These are phyloP conservation scores for Tolypocladium tundrense DNA, from an alignment of 2,329 filamentous ascomycete species.

Conservation along the genomic window DNA sequence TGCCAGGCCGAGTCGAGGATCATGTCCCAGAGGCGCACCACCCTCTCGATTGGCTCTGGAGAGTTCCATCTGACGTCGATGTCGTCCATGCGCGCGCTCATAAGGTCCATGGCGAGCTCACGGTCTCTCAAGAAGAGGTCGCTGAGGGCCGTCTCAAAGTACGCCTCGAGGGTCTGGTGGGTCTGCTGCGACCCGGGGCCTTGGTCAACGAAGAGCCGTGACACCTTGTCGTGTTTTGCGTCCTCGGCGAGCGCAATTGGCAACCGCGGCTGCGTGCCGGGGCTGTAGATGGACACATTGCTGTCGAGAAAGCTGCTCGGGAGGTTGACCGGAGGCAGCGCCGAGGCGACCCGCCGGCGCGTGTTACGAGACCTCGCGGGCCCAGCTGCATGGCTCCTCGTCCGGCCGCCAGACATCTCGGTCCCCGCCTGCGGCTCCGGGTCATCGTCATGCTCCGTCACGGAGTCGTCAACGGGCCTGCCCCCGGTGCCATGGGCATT, in stretches of 20 bases:
- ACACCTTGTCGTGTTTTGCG: constrained; percentile 18
- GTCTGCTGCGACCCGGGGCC: constrained; percentile 11
- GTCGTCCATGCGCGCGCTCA: constrained; percentile 1
- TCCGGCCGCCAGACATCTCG: constrained; percentile 16
- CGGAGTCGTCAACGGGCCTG: constrained; percentile 17
- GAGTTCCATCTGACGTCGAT: constrained; percentile 5
- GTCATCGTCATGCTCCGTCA: constrained; percentile 15
- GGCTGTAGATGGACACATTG: constrained; percentile 30
- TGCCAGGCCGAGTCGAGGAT: constrained; percentile 27
- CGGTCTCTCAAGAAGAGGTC: constrained; percentile 8
- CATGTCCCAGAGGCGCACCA: constrained; percentile 20
- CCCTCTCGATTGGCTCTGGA: constrained; percentile 8
- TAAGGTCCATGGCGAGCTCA: constrained; percentile 9
- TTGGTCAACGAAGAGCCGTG: constrained; percentile 16
- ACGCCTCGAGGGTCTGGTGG: constrained; percentile 17
- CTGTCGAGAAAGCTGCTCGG: constrained; percentile 46
- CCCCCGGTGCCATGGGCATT: constrained; percentile 10
- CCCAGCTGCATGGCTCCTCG: constrained; percentile 12
- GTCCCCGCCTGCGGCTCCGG: constrained; percentile 15
- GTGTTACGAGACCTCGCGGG: constrained; percentile 20
- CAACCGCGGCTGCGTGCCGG: constrained; percentile 15
- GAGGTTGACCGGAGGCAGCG: constrained; percentile 41
- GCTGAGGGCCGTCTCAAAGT: constrained; percentile 19
- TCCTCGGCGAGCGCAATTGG: constrained; percentile 21
- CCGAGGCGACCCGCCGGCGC: constrained; percentile 23